Evolutionary conservation across 768 basidiomycete genomes (phyloP).

Genomic region (Lyophyllum decastes): DNA sequence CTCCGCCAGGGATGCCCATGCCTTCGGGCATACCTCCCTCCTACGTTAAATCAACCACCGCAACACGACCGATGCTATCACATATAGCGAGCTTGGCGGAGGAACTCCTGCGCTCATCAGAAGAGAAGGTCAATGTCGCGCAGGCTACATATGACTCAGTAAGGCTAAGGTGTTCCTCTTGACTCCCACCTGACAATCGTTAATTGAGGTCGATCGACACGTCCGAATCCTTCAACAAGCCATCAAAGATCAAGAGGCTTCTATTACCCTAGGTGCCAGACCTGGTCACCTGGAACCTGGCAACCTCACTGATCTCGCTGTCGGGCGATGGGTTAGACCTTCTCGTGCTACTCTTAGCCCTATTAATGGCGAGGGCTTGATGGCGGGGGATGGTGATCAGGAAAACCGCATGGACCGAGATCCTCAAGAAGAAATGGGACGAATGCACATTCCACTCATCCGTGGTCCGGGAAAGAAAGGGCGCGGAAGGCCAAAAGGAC

Average conservation of each 20-base stretch:
- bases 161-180: conserved; percentile 21
- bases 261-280: conserved; percentile 37
- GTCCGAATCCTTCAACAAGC: conserved; percentile 77
- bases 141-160: conserved; percentile 73
- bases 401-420: not conserved
- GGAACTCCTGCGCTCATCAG: conserved; percentile 60
- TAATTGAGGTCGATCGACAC: conserved; percentile 71
- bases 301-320: conserved; percentile 62
- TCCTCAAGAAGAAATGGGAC: conserved; percentile 1
- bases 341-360: conserved; percentile 45
- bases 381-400: not conserved
- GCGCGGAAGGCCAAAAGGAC: conserved; percentile 23
- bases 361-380: conserved; percentile 29
- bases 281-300: conserved; percentile 41
- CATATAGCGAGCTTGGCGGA: conserved; percentile 61
- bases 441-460: too few species aligned
- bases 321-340: conserved; percentile 54
- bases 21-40: conserved; percentile 24
- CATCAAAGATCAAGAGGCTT: conserved; percentile 45
- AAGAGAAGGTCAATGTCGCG: conserved; percentile 80
- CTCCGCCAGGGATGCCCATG: conserved; percentile 14
- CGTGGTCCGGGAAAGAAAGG: conserved; percentile 11
- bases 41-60: conserved; percentile 28
- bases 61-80: conserved; percentile 53
- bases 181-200: conserved; percentile 2